These are phyloP conservation scores for Tricholoma hemisulphureum DNA, from an alignment of 768 basidiomycete species.

Conservation along the genomic window DNA sequence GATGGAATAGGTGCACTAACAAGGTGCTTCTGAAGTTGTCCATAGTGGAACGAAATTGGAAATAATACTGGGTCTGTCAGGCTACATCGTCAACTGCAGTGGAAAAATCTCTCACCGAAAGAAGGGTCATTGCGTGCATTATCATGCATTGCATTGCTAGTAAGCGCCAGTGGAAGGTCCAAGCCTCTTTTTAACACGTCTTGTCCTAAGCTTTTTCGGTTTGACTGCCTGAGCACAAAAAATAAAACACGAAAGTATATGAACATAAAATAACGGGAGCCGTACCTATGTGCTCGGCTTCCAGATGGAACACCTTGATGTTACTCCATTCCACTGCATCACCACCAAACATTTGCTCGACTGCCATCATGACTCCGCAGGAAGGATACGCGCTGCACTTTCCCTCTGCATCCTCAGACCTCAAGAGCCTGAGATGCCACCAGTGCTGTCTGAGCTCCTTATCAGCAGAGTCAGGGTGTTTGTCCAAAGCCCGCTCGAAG, in stretches of 20 bases:
- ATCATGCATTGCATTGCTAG: conserved; percentile 2
- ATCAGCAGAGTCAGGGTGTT: conserved; percentile 14
- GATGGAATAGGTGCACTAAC: no score
- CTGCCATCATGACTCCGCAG: conserved; percentile 10
- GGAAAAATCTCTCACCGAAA: background rate
- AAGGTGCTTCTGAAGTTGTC: no score
- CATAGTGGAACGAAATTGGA: background rate
- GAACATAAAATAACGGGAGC: background rate
- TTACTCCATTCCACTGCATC: background rate
- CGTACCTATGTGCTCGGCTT: conserved; percentile 3
- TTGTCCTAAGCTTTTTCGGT: conserved; percentile 8
- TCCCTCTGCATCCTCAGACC: conserved; percentile 7
- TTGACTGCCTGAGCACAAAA: background rate
- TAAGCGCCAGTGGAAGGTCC: conserved; percentile 15
- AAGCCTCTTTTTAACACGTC: conserved; percentile 2
- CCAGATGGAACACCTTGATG: background rate
- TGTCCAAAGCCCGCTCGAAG: conserved; percentile 17
- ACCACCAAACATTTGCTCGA: conserved; percentile 11
- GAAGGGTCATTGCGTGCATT: no score
- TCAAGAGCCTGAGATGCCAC: conserved; percentile 14
- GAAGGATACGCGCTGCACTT: conserved; percentile 14
- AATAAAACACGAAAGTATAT: background rate
- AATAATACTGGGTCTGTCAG: background rate
- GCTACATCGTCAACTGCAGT: background rate
- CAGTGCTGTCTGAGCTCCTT: conserved; percentile 16